Evolutionary conservation across 441 rosid species (phyloP), one percentile per base, ranked within the genome.

Genomic region (Bocquillonia castaneifolia): DNA sequence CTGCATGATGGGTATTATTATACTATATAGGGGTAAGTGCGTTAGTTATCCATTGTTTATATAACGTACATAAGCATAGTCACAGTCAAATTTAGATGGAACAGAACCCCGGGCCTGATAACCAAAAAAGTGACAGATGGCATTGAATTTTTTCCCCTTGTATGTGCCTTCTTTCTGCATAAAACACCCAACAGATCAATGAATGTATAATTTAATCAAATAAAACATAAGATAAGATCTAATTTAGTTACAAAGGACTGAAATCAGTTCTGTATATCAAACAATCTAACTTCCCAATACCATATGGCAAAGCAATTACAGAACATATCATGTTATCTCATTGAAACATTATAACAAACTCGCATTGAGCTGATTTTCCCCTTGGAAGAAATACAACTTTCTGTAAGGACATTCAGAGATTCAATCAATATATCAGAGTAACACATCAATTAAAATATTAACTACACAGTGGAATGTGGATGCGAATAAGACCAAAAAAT

Each of bases 61-160:
- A n/a, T 72, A 63, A 74, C 97, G 75, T 88, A 95, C 99, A 47
- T 90, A 92, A 63, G 98, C 97, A 51, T 92, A 95, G 82, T 92
- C 99, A 58, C 97, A 92, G 67, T 95, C 99, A 0, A 95, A 95
- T 74, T 95, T 92, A 1, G 99, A 95, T 66, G 99, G 98, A 61
- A 95, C 78, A 45, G 96, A 92, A 68, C 99, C 99, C 59, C 99
- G 91, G 78, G 99, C 99, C 77, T 95, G 99, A 81, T 95, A 92
- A 68, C 99, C 99, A 68, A 93, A 93, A 73, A 93, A 93, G 83
- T 93, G 97, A 83, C 97, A 91, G 74, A 93, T 93, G 23, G 96
- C 95, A 78, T 89, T 93, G 84, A 93, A 89, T 70, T 91, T 93
- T 77, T 93, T 93, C 48, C 99, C 99, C 80, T 83, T 92, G 89